Evolutionary conservation across 768 basidiomycete genomes (phyloP), one percentile per base, ranked within the genome.

Genomic region (Strobilomyces confusus): DNA sequence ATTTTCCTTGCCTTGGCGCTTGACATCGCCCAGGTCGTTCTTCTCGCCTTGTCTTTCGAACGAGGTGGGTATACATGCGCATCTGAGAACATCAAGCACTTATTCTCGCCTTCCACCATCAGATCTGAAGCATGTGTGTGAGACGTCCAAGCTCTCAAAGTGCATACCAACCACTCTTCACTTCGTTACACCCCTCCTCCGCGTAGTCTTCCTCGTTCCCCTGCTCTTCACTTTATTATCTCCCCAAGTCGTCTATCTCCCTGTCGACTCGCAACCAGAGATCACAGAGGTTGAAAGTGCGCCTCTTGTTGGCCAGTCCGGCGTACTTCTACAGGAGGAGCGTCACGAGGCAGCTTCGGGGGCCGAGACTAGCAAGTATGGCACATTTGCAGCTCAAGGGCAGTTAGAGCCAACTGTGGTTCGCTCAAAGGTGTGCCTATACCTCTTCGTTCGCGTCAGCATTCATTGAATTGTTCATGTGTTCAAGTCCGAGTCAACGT

Each of bases 231-330:
- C 80, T 6, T 76, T 95, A 44, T 65, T 79, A 47, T 78, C 75
- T 33, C 92, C 92, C 15, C 80, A 82, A 50, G 72, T 84, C 43
- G 69, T 80, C 3, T 95, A 88, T 69, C 78, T 78, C 2, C 49
- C 68, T 47, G 56, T 41, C 9, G 55, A 61, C 15, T 56, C 55
- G 19, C 65, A 60, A 38, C 48, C 45, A 5, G 62, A 67, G 22
- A 51, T 41, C 15, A 48, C 25, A 0, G 58, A 69, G 41, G 48
- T 44, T 12, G 60, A 65, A 58, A 50, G 58, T 59, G 59, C 67
- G 43, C 54, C 69, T 9, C 59, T 71, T 9, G 58, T 70, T 12
- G 66, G 58, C 9, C 68, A 66, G 34, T 79, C 82, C 0, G 79
- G 77, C 22, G 77, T 82, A 59, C 77, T 85, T 33, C 71, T 86